These are phyloP conservation scores for Scheffersomyces insectosa DNA, from an alignment of 1,139 yeast genomes.

Conservation along the genomic window DNA sequence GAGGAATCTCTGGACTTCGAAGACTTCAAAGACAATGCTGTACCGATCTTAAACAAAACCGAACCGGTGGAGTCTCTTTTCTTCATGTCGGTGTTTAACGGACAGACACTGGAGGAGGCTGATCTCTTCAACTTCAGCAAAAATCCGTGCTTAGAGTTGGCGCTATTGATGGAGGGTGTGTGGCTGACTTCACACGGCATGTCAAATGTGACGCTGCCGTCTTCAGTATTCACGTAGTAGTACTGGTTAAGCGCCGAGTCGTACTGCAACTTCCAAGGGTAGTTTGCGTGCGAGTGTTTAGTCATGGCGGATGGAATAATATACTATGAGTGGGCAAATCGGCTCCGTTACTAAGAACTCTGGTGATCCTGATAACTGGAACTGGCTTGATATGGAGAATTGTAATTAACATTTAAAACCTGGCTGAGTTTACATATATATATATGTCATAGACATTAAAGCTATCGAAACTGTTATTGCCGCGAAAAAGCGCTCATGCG, in stretches of 20 bases:
- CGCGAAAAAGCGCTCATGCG: too few relatives aligned
- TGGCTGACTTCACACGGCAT: conserved; percentile 42
- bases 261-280: conserved; percentile 22
- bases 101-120: conserved; percentile 1
- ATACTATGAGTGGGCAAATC: neutral
- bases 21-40: conserved; percentile 15
- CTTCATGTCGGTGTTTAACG: neutral
- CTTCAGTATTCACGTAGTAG: conserved; percentile 35
- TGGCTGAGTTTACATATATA: too few relatives aligned
- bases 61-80: conserved; percentile 16
- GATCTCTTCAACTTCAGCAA: conserved; percentile 5
- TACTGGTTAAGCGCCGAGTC: conserved; percentile 37
- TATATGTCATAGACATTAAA: too few relatives aligned
- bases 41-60: conserved; percentile 12
- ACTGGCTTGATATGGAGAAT: too few relatives aligned
- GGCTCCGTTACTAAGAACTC: too few relatives aligned
- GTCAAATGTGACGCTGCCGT: conserved; percentile 38
- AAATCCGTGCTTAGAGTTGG: conserved; percentile 3
- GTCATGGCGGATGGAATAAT: neutral
- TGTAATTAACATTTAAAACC: too few relatives aligned
- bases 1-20: conserved; percentile 12
- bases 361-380: too few relatives aligned
- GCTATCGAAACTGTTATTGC: too few relatives aligned
- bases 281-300: neutral
- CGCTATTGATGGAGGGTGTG: conserved; percentile 8